Base-by-base conservation (phyloP, 352 stramenopile species). In the Globisporangium lucens region DNA sequence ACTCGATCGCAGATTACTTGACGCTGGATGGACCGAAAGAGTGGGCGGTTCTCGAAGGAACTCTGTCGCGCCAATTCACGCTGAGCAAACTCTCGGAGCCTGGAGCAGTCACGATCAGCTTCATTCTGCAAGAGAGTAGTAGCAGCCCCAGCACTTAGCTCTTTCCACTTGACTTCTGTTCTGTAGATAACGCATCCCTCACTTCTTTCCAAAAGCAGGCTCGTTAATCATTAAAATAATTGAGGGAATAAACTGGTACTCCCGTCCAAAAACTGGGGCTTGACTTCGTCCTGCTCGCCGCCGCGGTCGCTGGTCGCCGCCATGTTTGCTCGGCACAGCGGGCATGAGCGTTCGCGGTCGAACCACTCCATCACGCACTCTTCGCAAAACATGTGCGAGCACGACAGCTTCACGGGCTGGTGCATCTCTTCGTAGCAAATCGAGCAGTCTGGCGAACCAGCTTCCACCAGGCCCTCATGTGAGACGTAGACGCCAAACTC, bases 331-430 rank as follows among this genome's bases (percentile, higher is more conserved):
- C 86, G 83, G 15, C 86, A 94, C 8, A 94, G 73, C 12, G 86
- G 86, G 30, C 86, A 94, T 3, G 82, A 91, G n/a, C 83, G 82
- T 69, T 94, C 86, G 61, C 88, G 84, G 43, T 94, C 83, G 64
- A 94, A 90, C 86, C 86, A 94, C 56, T 94, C 86, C 29, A 78
- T 85, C 53, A 94, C 84, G 63, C 86, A 94, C 47, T 93, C 86
- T 70, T 94, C 86, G 63, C 86, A 94, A 65, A 94, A 94, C 77
- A 94, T 85, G 71, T 94, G 86, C 47, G 82, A 77, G 55, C 86
- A 94, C 58, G 73, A 74, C 24, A 94, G 80, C 59, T 93, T 89
- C 33, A 94, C 86, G 9, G 86, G 86, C 29, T 70, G 67, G 6
- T 82, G 73, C 86, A 94, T 91, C 2, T 72, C 35, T 41, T 94